Evolutionary conservation across 306 rosid species (phyloP).

Genomic region (Adenanthera pavonina): DNA sequence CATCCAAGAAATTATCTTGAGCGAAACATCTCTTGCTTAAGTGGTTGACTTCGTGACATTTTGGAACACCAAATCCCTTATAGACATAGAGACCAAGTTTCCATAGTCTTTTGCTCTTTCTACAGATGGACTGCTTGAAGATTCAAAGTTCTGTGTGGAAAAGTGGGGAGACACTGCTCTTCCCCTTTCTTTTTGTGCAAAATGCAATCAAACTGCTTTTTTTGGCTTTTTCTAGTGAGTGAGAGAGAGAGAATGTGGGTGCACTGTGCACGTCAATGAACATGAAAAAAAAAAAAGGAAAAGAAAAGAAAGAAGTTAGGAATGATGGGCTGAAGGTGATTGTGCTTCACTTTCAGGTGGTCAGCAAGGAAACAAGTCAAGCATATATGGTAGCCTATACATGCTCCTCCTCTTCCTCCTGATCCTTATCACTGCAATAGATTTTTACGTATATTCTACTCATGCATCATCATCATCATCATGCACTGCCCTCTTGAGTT

Average conservation of each 20-base stretch:
- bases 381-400: background rate
- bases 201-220: background rate
- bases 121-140: background rate
- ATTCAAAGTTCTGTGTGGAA: background rate
- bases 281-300: background rate
- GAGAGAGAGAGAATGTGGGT: background rate
- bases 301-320: background rate
- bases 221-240: background rate
- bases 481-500: background rate
- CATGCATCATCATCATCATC: background rate
- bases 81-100: background rate
- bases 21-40: background rate
- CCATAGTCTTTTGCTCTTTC: background rate
- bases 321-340: background rate
- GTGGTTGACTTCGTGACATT: conserved; percentile 12
- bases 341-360: conserved; percentile 8
- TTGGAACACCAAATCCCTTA: background rate
- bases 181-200: background rate
- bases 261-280: background rate
- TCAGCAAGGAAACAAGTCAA: background rate
- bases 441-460: conserved; percentile 13
- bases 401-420: background rate
- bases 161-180: background rate
- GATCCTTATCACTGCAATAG: background rate
- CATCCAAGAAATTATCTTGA: background rate